Base-by-base conservation (phyloP, 495 filamentous ascomycete genomes). In the Hypomontagnella submonticulosa region DNA sequence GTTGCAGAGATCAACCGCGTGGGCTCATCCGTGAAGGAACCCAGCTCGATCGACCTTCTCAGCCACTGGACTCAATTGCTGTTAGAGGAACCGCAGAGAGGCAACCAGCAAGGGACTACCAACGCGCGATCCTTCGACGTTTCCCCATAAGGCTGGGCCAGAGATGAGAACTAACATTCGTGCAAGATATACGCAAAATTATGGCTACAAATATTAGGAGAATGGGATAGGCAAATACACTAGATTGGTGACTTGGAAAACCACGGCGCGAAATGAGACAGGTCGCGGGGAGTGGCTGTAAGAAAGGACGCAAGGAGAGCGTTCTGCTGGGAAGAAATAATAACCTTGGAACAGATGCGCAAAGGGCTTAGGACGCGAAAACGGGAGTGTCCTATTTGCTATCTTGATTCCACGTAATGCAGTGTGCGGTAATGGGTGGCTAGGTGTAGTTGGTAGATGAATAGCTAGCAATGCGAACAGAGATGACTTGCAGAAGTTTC, bases 401-500 rank as follows among this genome's bases (percentile, higher is more conserved):
- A 50, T 27, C 7, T 44, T 16, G 32, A 61, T 54, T 67, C 46
- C 36, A 51, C 23, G 46, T 16, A 56, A 57, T 57, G 50, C 37
- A 61, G 49, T 54, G 42, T 59, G 58, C 48, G 27, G 38, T 41
- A 59, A 43, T 60, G 41, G 36, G 11, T 44, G 49, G 23, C 40
- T 33, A 33, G 58, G 40, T 18, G 40, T 27, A 23, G 20, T 34
- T 54, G 36, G 49, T 38, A 38, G 58, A 42, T 55, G 50, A 18
- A 32, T 62, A 48, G 36, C 20, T 64, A 61, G 37, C 55, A 63
- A 63, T 68, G 66, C 66, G 50, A 68, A 42, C 51, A 49, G 49
- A 37, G 10, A 40, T 61, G 56, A 64, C 60, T 49, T 61, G 66
- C 66, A 69, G 60, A 36, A 16, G 44, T 57, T 64, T 69, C 55